phyloP scores from a whole-genome alignment of 768 basidiomycete genomes.

The Termitomyces sp. region DNA sequence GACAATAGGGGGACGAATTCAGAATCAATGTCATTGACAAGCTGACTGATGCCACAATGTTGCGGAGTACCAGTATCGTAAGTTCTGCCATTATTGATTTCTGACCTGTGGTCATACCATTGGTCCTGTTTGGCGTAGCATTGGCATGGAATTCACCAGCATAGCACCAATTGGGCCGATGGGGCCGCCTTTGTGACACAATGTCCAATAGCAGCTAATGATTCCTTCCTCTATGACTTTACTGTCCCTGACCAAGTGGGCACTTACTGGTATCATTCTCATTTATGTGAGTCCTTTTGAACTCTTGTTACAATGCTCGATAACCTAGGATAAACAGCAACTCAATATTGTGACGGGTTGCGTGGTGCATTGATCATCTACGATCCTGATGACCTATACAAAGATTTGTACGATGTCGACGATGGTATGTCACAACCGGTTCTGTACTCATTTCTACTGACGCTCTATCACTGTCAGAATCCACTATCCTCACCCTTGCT shows the following conservation, averaged over 20 bases:
- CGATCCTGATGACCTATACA: constrained; percentile 32
- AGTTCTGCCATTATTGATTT: not conserved
- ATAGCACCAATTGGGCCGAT: constrained; percentile 9
- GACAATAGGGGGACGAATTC: constrained; percentile 21
- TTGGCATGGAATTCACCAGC: constrained; percentile 14
- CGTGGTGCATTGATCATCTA: no score
- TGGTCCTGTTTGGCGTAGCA: not conserved
- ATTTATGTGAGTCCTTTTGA: constrained; percentile 20
- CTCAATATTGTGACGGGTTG: no score
- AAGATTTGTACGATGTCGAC: constrained; percentile 25
- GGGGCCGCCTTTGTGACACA: constrained; percentile 31
- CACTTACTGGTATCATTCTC: constrained; percentile 30
- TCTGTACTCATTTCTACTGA: not conserved
- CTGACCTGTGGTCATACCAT: not conserved
- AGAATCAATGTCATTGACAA: constrained; percentile 22
- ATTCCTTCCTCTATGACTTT: constrained; percentile 40
- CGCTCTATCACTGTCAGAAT: constrained; percentile 21
- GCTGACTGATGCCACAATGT: constrained; percentile 23
- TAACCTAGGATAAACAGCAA: constrained; percentile 13
- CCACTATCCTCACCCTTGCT: constrained; percentile 41
- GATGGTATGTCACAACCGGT: constrained; percentile 11
- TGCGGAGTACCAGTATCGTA: constrained; percentile 22
- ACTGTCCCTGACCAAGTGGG: constrained; percentile 21
- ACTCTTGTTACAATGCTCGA: not conserved
- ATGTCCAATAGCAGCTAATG: constrained; percentile 37